Percentiles rank a stretch among this genome's conserved stretches.
Evolutionary conservation across 768 basidiomycete species (phyloP).

Genomic region (Crassisporium funariophilum): DNA sequence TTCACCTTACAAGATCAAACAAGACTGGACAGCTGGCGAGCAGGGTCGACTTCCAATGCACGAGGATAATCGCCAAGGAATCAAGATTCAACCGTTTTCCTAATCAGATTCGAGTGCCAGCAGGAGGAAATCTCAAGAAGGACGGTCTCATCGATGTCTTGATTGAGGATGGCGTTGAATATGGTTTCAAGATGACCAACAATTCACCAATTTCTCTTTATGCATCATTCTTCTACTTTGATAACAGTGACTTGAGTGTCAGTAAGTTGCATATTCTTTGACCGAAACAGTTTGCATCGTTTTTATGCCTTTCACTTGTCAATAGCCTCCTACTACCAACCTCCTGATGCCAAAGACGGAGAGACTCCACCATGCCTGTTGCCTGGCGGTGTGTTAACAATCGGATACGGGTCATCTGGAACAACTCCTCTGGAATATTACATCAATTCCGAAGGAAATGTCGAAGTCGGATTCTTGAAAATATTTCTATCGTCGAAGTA

Average conservation of each 20-base stretch:
- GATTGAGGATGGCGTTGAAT: background rate
- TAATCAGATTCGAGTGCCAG: background rate
- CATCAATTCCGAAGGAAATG: too few relatives aligned
- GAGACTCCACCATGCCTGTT: slow-evolving; percentile 5
- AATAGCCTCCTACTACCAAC: slow-evolving; percentile 8
- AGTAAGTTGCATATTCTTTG: too few relatives aligned
- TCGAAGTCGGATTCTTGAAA: slow-evolving; percentile 18
- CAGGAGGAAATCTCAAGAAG: background rate
- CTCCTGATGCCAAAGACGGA: slow-evolving; percentile 4
- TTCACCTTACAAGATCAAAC: too few relatives aligned
- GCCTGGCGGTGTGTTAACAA: background rate
- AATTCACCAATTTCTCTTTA: slow-evolving; percentile 10
- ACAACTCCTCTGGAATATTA: background rate
- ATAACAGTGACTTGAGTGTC: slow-evolving; percentile 15
- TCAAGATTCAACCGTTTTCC: background rate
- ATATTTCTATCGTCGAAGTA: slow-evolving; percentile 9
- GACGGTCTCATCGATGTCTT: slow-evolving; percentile 2
- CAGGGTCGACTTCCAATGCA: too few relatives aligned
- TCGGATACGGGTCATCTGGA: slow-evolving; percentile 8
- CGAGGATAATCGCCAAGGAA: too few relatives aligned
- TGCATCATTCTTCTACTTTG: slow-evolving; percentile 20
- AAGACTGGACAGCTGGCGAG: too few relatives aligned
- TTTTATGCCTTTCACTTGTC: background rate
- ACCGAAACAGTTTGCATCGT: too few relatives aligned
- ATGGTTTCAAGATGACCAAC: slow-evolving; percentile 15